Evolutionary conservation across 2,329 filamentous ascomycete genomes (phyloP), one percentile per base, ranked within the genome.

Genomic region (Paracorniculantispora psalliotae): DNA sequence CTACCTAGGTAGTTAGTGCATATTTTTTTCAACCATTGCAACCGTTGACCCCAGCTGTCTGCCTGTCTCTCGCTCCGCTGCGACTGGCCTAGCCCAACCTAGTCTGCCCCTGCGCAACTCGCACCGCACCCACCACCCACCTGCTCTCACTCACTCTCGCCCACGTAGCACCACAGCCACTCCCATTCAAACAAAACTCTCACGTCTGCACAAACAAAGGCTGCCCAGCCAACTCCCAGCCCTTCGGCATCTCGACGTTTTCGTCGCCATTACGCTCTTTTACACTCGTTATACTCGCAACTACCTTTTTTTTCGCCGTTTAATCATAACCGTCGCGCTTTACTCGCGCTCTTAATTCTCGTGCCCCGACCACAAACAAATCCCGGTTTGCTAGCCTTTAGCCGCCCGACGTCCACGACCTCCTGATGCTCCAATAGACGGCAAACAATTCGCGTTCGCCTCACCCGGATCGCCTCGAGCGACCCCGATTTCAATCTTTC

Each of bases 141-240:
- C 19, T 46, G 41, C 28, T 21, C n/a, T 5, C 4, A 19, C 44
- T 8, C 21, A 46, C 43, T 13, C 19, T 51, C 48, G 15, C 46
- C 13, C 46, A 30, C n/a, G 30, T 43, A 8, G 51, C 41, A 47
- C 52, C 41, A 47, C 26, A 57, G 44, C 54, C 54, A 49, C 50
- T 57, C 35, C 44, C 46, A 13, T 50, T 57, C 54, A 57, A 50
- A 49, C 54, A 57, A 57, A 56, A 57, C 44, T 57, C 54, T 49
- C 44, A 21, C 46, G 8, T 25, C n/a, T n/a, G 21, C 33, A 47
- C 46, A 26, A 41, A 41, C 44, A 33, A 39, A n/a, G 54, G 44
- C 54, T 50, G 8, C 35, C 23, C 30, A 50, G 54, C 54, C 54
- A 21, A 49, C 46, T 49, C 50, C 54, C 54, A 47, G 54, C 54